Evolutionary conservation across 2,329 filamentous ascomycete genomes (phyloP).

Genomic region (Diplodia intermedia): DNA sequence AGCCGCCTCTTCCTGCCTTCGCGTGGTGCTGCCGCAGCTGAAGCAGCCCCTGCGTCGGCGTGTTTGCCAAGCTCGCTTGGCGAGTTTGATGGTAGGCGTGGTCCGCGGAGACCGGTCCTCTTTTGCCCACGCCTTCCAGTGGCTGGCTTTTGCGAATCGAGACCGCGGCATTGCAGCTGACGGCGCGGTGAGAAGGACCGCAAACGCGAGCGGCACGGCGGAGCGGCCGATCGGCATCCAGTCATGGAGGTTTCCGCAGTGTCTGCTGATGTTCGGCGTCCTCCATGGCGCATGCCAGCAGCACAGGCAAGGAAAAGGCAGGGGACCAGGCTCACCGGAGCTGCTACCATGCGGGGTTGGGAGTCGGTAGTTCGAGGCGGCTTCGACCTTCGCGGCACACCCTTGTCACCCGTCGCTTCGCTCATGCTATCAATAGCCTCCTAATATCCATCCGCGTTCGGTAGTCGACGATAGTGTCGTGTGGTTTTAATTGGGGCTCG

Average conservation of each 20-base stretch:
- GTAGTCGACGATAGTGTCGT: conserved; percentile 22
- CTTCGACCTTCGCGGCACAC: background rate
- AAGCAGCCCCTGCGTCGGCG: conserved; percentile 22
- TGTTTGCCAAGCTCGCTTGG: conserved; percentile 25
- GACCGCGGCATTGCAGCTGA: conserved; percentile 12
- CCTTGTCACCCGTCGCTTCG: conserved; percentile 6
- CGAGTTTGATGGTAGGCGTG: conserved; percentile 13
- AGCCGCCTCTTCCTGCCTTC: conserved; percentile 17
- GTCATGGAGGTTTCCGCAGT: background rate
- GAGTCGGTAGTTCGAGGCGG: conserved; percentile 25
- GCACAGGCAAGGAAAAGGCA: conserved; percentile 22
- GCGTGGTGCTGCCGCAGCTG: conserved; percentile 18
- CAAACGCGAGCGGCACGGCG: background rate
- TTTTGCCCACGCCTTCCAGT: conserved; percentile 1
- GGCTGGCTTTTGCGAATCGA: conserved; percentile 12
- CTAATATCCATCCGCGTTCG: conserved; percentile 17
- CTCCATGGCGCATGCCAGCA: conserved; percentile 15
- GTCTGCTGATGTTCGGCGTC: conserved; percentile 23
- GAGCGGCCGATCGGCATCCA: background rate
- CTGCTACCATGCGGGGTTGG: conserved; percentile 8
- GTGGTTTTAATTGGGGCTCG: conserved; percentile 21
- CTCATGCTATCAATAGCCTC: conserved; percentile 30
- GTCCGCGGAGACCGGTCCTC: background rate
- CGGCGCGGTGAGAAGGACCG: background rate
- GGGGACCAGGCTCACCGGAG: conserved; percentile 15